A percentile compares a stretch with the other conserved stretches of the same genome.
Conservation (phyloP, 2,329 filamentous ascomycete genomes). For the Monosporascus sp. region DNA sequence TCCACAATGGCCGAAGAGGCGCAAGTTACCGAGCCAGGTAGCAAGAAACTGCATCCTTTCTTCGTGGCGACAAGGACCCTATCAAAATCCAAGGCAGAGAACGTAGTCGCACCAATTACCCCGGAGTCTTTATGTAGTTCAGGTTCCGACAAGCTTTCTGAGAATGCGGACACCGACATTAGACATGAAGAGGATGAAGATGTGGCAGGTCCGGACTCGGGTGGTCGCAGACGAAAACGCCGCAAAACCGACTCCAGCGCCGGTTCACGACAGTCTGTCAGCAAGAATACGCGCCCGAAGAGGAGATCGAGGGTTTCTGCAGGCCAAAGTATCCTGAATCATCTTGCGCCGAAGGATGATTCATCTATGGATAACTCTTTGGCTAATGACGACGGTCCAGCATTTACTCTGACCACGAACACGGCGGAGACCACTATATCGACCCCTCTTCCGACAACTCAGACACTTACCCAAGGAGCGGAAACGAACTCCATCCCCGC, state of each 20-base stretch:
- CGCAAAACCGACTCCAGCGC: conserved; percentile 31
- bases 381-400: neutral
- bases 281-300: conserved; percentile 6
- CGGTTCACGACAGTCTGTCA: conserved; percentile 8
- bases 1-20: conserved; percentile 40
- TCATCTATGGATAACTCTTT: neutral
- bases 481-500: neutral
- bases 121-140: conserved; percentile 27
- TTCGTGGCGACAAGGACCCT: conserved; percentile 31
- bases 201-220: conserved; percentile 3
- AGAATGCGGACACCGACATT: conserved; percentile 7
- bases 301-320: conserved; percentile 9
- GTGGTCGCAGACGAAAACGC: conserved; percentile 35
- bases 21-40: conserved; percentile 23
- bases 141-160: conserved; percentile 14
- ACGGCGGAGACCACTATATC: neutral
- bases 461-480: neutral
- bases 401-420: neutral
- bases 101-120: conserved; percentile 18
- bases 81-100: conserved; percentile 6
- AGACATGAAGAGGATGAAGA: conserved; percentile 21
- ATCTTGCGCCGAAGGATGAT: conserved; percentile 8
- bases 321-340: conserved; percentile 11
- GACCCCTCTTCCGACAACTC: neutral
- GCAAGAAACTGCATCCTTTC: conserved; percentile 51